Evolutionary conservation across 2,329 filamentous ascomycete genomes (phyloP).

Genomic region (Corynespora cassiicola): DNA sequence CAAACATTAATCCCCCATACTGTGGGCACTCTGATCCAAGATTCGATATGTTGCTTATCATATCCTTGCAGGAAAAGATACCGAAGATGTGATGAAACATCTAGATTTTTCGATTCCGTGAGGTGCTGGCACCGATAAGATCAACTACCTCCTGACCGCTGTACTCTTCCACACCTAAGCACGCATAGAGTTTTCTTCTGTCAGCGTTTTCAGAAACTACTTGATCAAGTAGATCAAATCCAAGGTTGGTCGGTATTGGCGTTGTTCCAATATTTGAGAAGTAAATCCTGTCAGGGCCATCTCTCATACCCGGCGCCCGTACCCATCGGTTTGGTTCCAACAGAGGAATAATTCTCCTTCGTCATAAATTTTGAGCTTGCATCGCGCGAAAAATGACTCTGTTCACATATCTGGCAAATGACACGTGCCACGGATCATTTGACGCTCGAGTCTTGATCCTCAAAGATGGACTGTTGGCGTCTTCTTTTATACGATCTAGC

Average conservation of each 20-base stretch:
- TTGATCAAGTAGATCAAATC: constrained; percentile 13
- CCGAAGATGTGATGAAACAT: constrained; percentile 7
- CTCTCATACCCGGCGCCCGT: constrained; percentile 8
- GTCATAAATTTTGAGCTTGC: not conserved
- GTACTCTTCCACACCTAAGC: constrained; percentile 23
- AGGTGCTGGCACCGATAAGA: constrained; percentile 12
- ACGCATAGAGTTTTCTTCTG: constrained; percentile 15
- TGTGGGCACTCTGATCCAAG: too few relatives aligned
- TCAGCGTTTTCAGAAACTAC: constrained; percentile 8
- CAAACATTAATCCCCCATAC: too few relatives aligned
- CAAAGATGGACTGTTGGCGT: constrained; percentile 7
- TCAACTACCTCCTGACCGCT: constrained; percentile 11
- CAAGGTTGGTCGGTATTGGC: constrained; percentile 15
- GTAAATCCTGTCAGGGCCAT: constrained; percentile 14
- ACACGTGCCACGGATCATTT: constrained; percentile 20
- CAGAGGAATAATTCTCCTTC: constrained; percentile 19
- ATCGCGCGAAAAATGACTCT: not conserved
- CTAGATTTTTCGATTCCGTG: not conserved
- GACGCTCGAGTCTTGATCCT: constrained; percentile 5
- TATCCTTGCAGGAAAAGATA: constrained; percentile 25
- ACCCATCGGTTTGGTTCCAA: constrained; percentile 14
- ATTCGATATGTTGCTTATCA: too few relatives aligned
- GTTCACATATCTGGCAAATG: too few relatives aligned
- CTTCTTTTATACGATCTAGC: constrained; percentile 12
- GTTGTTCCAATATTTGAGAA: constrained; percentile 14